These are phyloP conservation scores for Klebsormidium nitens DNA, from an alignment of 139 green algal genomes.

Conservation along the genomic window DNA sequence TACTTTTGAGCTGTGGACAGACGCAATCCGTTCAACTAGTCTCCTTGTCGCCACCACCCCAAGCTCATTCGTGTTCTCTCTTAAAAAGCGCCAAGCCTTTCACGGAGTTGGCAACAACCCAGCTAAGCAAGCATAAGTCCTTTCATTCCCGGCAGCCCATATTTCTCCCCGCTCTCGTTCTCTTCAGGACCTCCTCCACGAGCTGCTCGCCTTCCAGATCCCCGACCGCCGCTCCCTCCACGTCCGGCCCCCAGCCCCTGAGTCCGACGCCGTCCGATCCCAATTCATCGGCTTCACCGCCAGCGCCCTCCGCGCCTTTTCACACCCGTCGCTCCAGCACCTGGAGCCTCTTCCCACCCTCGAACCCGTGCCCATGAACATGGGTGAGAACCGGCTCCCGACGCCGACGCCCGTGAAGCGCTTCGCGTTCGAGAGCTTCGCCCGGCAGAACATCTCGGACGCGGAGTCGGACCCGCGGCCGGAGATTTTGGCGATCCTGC, in stretches of 20 bases:
- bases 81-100: no score
- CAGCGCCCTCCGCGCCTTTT: not conserved
- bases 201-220: slow-evolving; percentile 35
- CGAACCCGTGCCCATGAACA: slow-evolving; percentile 9
- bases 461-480: slow-evolving; percentile 21
- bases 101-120: no score
- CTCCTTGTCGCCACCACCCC: no score
- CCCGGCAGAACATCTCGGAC: slow-evolving; percentile 18
- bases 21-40: no score
- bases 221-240: slow-evolving; percentile 14
- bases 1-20: no score
- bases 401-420: not conserved
- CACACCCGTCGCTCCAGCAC: slow-evolving; percentile 2
- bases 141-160: no score
- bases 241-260: not conserved
- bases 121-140: no score
- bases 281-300: slow-evolving; percentile 12
- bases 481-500: slow-evolving; percentile 20
- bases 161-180: no score
- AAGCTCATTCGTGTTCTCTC: no score
- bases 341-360: not conserved
- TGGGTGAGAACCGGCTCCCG: not conserved
- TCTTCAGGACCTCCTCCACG: slow-evolving; percentile 17
- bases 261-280: not conserved
- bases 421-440: slow-evolving; percentile 24